phyloP scores from a whole-genome alignment of 257 asterid genomes.

The Oldenlandia corymbosa region DNA sequence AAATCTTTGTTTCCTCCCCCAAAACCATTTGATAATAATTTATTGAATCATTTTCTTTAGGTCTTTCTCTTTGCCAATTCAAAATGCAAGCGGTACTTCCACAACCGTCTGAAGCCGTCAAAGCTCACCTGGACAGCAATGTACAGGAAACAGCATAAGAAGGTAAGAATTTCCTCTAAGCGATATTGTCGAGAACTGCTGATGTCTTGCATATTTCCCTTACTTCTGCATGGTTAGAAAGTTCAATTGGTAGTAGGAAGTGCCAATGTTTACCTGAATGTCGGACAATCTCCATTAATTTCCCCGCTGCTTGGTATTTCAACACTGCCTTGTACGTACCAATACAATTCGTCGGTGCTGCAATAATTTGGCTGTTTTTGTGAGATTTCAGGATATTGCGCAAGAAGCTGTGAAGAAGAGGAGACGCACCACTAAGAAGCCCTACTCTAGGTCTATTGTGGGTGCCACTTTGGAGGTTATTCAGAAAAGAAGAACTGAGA shows the following conservation, averaged over 20 bases:
- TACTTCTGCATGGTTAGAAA: background rate
- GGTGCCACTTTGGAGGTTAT: slow-evolving; percentile 46
- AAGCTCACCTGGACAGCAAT: slow-evolving; percentile 48
- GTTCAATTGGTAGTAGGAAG: background rate
- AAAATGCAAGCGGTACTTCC: slow-evolving; percentile 43
- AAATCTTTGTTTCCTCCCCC: too few relatives aligned
- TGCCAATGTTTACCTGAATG: background rate
- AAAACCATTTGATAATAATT: too few relatives aligned
- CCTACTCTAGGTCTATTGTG: slow-evolving; percentile 46
- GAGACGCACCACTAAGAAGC: slow-evolving; percentile 41
- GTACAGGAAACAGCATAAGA: slow-evolving; percentile 48
- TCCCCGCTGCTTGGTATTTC: background rate
- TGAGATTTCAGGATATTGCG: slow-evolving; percentile 29
- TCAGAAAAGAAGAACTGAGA: slow-evolving; percentile 40
- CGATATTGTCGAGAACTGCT: background rate
- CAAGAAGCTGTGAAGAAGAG: slow-evolving; percentile 45
- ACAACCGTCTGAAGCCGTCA: slow-evolving; percentile 46
- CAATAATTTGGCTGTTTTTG: background rate
- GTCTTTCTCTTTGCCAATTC: slow-evolving; percentile 44
- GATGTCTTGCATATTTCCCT: background rate
- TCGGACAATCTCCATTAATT: background rate
- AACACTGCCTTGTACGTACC: background rate
- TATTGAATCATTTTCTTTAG: slow-evolving; percentile 17
- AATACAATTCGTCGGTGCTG: background rate
- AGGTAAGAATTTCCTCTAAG: slow-evolving; percentile 19